Evolutionary conservation across 495 filamentous ascomycete genomes (phyloP).

Genomic region (Penicillium ucsense): DNA sequence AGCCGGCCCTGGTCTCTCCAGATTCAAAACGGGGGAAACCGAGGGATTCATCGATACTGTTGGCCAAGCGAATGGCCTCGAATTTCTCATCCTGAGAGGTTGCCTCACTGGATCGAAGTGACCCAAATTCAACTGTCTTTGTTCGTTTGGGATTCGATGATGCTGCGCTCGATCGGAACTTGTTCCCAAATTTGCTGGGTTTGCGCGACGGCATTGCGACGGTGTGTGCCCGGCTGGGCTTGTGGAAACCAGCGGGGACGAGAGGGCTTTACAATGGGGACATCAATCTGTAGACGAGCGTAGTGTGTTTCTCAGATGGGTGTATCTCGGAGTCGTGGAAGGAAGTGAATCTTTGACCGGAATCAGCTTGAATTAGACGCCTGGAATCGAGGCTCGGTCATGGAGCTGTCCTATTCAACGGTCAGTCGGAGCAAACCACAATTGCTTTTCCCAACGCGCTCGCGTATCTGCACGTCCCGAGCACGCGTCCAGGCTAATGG

Average conservation of each 20-base stretch:
- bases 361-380: too few relatives aligned
- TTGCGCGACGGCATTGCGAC: constrained; percentile 48
- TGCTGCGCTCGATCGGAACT: constrained; percentile 39
- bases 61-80: constrained; percentile 72
- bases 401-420: too few relatives aligned
- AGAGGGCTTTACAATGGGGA: constrained; percentile 7
- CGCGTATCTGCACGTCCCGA: constrained; percentile 18
- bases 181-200: constrained; percentile 45
- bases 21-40: constrained; percentile 90
- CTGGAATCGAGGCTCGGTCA: too few relatives aligned
- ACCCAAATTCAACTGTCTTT: constrained; percentile 68
- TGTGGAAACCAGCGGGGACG: constrained; percentile 6
- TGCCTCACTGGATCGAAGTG: constrained; percentile 65
- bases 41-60: constrained; percentile 88
- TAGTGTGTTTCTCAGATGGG: too few relatives aligned
- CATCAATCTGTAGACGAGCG: constrained; percentile 15
- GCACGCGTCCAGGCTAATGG: constrained; percentile 18
- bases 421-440: constrained; percentile 4
- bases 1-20: constrained; percentile 76
- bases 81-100: constrained; percentile 80
- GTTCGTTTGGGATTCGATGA: constrained; percentile 46
- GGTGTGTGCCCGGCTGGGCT: constrained; percentile 20
- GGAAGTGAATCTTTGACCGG: background rate
- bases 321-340: background rate
- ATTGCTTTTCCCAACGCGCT: constrained; percentile 25